Base-by-base conservation (phyloP, 2,329 filamentous ascomycete genomes). In the Hymenoscyphus occultus region DNA sequence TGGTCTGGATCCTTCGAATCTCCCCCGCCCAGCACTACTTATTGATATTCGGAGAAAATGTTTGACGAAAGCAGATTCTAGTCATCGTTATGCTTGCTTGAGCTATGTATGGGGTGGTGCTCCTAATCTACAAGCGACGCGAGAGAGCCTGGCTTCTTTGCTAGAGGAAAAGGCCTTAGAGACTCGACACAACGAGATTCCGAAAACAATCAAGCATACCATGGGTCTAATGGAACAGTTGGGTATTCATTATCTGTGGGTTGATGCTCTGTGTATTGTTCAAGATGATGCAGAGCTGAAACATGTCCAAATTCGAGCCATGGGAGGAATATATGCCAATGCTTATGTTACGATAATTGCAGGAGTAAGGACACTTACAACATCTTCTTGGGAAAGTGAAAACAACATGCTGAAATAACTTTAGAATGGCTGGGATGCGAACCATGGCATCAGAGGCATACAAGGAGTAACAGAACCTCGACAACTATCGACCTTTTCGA, bases 321-420 rank as follows among this genome's bases (percentile, higher is more conserved):
- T 75, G 40, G 68, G 65, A 31, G 67, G 66, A 28, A 59, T 71
- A 39, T 72, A 71, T 59, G 67, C 67, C 3, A 64, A 66, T 13
- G 51, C 64, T 28, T 64, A 68, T n/a, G 67, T 70, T 14, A 69
- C 70, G 12, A 60, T 69, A 59, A 64, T 71, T 35, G 71, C 67
- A 12, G 65, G 63, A 28, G 22, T 28, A 28, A 28, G 22, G 22
- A 28, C 22, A 28, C 22, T 28, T 3, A n/a, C n/a, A n/a, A n/a
- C n/a, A n/a, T n/a, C n/a, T n/a, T n/a, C n/a, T n/a, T n/a, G n/a
- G n/a, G n/a, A n/a, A n/a, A n/a, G n/a, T n/a, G n/a, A n/a, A n/a
- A n/a, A n/a, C n/a, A n/a, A n/a, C n/a, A n/a, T 28, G 22, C 22
- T 28, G 3, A 28, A 28, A 28, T 28, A 28, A 28, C 22, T 28